A percentile compares a stretch with the other conserved stretches of the same genome.
These are phyloP conservation scores for Wickerhamomyces rabaulensis DNA, from an alignment of 805 yeast species.

Conservation along the genomic window DNA sequence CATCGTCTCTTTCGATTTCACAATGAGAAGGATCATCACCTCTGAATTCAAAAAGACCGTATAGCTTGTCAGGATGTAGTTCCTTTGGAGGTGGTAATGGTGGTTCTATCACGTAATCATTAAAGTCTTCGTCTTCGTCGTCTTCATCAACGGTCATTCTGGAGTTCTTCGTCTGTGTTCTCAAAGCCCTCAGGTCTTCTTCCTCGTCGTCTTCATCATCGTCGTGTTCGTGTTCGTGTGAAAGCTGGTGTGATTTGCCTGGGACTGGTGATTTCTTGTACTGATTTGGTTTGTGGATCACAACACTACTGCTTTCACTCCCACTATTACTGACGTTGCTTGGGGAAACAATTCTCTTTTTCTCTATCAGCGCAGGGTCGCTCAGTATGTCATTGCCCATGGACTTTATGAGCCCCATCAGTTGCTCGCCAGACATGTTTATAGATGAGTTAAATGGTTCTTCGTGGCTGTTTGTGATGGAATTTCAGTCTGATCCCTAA, in stretches of 20 bases:
- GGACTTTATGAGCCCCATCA: constrained; percentile 15
- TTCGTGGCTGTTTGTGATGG: neutral
- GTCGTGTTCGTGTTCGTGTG: constrained; percentile 7
- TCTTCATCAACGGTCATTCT: constrained; percentile 23
- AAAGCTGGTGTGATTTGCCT: constrained; percentile 2
- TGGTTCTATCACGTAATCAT: constrained; percentile 33
- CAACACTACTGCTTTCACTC: constrained; percentile 20
- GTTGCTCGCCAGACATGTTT: constrained; percentile 16
- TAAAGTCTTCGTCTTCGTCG: constrained; percentile 35
- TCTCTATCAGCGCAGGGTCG: constrained; percentile 18
- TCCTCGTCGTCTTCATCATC: constrained; percentile 14
- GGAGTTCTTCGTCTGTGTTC: constrained; percentile 18
- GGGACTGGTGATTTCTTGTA: neutral
- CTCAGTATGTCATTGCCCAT: constrained; percentile 14
- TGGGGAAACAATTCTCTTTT: constrained; percentile 17
- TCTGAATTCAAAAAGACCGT: constrained; percentile 79
- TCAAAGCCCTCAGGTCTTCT: constrained; percentile 10
- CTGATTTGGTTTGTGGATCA: constrained; percentile 4
- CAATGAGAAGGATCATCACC: constrained; percentile 96
- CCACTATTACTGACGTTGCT: constrained; percentile 7
- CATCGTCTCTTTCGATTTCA: constrained; percentile 70
- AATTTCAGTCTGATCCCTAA: neutral
- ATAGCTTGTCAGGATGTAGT: constrained; percentile 74
- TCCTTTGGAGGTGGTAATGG: constrained; percentile 65
- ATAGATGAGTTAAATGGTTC: neutral